Base-by-base conservation (phyloP, 73 alveolate genomes). In the Uronychia setigera region DNA sequence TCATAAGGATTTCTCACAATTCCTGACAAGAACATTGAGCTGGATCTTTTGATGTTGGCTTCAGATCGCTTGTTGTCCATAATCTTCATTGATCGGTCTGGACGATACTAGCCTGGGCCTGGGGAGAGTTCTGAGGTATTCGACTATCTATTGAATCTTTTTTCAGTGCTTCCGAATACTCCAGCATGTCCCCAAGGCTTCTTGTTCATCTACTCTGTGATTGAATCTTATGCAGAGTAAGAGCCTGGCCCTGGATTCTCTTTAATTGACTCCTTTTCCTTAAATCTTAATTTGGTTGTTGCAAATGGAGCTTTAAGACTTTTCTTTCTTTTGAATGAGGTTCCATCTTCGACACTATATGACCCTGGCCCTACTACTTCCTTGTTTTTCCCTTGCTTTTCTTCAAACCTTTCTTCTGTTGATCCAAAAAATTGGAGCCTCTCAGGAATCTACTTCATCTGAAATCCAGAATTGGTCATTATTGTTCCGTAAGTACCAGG, bases 111-210 rank as follows among this genome's bases (percentile, higher is more conserved):
- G 0, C 97, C 97, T 1, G 97, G 97, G 29, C 95, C 95, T 0
- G 97, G 97, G 26, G 90, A 32, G 26, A 30, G 1, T 33, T 60
- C 46, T 5, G 78, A 31, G 27, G 76, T 25, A 29, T 80, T 77
- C 67, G 19, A 29, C 60, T 81, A 75, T 33, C 59, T 5, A 11
- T 34, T 88, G 60, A 92, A 92, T 34, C 97, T 59, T 81, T 82
- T 84, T 58, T 92, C 92, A 58, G 94, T 89, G 58, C 92, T 35
- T 1, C 97, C 97, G 78, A 92, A 92, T 26, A 92, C 97, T 0
- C 97, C 97, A 58, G 90, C 79, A 77, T 86, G 90, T 14, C 97
- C 97, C 95, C 93, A 89, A 14, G 91, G 92, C 79, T 92, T 92
- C 32, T 86, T 84, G 75, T 89, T 35, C 29, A 92, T 30, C 26